phyloP scores from a whole-genome alignment of 495 filamentous ascomycete species.

The Letharia lupina region DNA sequence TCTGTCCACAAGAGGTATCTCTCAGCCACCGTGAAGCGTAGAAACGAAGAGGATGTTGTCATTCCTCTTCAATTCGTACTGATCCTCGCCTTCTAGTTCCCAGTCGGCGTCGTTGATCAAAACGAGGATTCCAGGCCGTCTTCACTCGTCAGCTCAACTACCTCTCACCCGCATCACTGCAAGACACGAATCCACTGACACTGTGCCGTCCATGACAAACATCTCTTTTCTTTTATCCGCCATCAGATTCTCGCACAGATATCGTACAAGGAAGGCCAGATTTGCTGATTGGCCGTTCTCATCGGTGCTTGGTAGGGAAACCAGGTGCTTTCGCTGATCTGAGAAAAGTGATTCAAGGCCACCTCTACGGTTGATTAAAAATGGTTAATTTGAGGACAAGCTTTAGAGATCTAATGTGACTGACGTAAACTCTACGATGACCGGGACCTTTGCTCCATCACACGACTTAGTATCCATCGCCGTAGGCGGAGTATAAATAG shows the following conservation, averaged over 20 bases:
- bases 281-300: constrained; percentile 51
- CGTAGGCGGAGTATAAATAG: not conserved
- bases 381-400: not conserved
- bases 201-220: constrained; percentile 77
- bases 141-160: constrained; percentile 31
- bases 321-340: constrained; percentile 60
- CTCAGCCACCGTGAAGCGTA: constrained; percentile 86
- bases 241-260: constrained; percentile 81
- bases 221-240: constrained; percentile 77
- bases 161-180: not conserved
- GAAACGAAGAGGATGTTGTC: constrained; percentile 96
- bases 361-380: constrained; percentile 48
- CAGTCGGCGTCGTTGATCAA: constrained; percentile 97
- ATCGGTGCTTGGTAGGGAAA: constrained; percentile 59
- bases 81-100: constrained; percentile 93
- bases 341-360: constrained; percentile 94
- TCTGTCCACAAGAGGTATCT: not conserved
- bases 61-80: constrained; percentile 67
- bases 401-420: constrained; percentile 19
- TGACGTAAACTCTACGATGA: constrained; percentile 72
- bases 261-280: constrained; percentile 65
- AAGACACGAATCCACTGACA: constrained; percentile 43
- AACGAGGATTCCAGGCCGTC: constrained; percentile 93
- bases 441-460: constrained; percentile 32
- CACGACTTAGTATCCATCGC: not conserved